phyloP scores from a whole-genome alignment of 306 rosid species.

The Inga laurina region DNA sequence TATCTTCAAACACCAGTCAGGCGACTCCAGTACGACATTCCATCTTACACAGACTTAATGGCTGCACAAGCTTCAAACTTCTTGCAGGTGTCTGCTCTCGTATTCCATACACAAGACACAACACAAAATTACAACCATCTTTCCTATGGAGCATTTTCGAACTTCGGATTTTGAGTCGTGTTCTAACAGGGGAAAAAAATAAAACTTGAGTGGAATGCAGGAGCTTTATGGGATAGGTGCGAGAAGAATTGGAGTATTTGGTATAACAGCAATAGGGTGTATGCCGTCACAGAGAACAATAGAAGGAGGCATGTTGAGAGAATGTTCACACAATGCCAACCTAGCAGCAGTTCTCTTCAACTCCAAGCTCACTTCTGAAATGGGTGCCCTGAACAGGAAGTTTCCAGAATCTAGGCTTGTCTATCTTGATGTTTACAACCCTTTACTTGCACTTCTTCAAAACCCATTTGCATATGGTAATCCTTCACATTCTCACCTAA shows the following conservation, averaged over 20 bases:
- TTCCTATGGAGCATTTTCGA: neutral
- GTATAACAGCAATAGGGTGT: constrained; percentile 63
- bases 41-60: constrained; percentile 64
- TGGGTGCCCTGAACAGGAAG: constrained; percentile 31
- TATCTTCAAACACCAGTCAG: constrained; percentile 45
- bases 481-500: neutral
- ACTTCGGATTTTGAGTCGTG: neutral
- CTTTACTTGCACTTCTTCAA: constrained; percentile 43
- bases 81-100: constrained; percentile 45
- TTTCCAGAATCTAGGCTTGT: constrained; percentile 57
- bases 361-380: constrained; percentile 47
- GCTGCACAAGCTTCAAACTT: constrained; percentile 49
- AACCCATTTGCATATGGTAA: constrained; percentile 59
- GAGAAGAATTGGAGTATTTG: constrained; percentile 61
- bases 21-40: constrained; percentile 40
- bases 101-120: neutral
- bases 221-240: constrained; percentile 67
- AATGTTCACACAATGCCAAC: constrained; percentile 51
- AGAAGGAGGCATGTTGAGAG: constrained; percentile 45
- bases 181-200: neutral
- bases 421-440: constrained; percentile 57
- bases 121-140: neutral
- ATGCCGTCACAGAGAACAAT: constrained; percentile 70
- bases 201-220: constrained; percentile 30
- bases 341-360: constrained; percentile 65